phyloP scores from a whole-genome alignment of 2,329 filamentous ascomycete genomes.

The Juglanconis sp. region DNA sequence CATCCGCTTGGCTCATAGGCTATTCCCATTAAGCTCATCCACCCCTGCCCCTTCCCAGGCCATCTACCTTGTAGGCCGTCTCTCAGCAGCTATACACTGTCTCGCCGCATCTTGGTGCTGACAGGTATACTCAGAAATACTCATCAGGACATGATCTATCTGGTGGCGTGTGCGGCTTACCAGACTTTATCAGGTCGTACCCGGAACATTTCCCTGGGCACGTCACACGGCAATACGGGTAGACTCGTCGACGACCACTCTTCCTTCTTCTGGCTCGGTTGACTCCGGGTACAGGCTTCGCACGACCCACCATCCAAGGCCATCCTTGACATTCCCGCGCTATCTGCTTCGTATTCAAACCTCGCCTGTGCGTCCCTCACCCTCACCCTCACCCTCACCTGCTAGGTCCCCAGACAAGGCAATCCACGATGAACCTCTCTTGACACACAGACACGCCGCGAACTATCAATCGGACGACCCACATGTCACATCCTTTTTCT shows the following conservation, averaged over 20 bases:
- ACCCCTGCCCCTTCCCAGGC: background rate
- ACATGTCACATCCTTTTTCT: conserved; percentile 2
- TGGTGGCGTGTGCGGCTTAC: too few species aligned
- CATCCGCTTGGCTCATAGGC: conserved; percentile 5
- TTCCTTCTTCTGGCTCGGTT: background rate
- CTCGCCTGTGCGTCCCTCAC: conserved; percentile 3
- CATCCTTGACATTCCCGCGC: background rate
- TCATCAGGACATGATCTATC: too few species aligned
- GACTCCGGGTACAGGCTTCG: background rate
- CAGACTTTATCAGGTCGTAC: too few species aligned
- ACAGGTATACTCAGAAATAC: too few species aligned
- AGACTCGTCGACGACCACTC: background rate
- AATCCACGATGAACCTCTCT: background rate
- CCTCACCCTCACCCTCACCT: background rate
- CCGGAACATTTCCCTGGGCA: too few species aligned
- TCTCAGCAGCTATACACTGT: background rate
- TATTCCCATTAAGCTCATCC: conserved; percentile 13
- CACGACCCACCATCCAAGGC: background rate
- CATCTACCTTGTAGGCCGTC: too few species aligned
- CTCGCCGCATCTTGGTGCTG: too few species aligned
- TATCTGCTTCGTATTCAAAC: background rate
- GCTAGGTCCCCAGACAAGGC: background rate
- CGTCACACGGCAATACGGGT: too few species aligned
- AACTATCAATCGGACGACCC: conserved; percentile 15
- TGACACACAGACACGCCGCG: conserved; percentile 12